Evolutionary conservation across 768 basidiomycete genomes (phyloP), one percentile per base, ranked within the genome.

Genomic region (Dioszegia aurantiaca): DNA sequence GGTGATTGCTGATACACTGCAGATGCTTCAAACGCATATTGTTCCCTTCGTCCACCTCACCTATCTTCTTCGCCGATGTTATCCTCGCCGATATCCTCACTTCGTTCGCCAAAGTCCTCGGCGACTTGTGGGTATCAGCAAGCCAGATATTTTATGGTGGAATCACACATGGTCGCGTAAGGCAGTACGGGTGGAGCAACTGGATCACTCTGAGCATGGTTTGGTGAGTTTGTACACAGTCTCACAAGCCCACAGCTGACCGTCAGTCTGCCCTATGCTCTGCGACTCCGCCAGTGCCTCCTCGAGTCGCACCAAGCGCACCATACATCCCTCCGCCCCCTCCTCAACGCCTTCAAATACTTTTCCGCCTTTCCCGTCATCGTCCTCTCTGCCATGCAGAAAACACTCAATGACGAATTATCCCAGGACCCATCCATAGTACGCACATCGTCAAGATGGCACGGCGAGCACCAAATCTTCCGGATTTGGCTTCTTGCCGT

Each of bases 311-410:
- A 82, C 73, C 61, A 81, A 81, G 59, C 83, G 81, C 76, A 80
- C 19, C 88, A 87, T 65, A 80, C 82, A 36, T 86, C 83, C 60
- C 81, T 81, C 23, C 85, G 88, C 33, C 87, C 90, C 1, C 79
- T 98, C 21, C 84, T 83, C 78, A 99, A 98, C 75, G 94, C 93
- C 0, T 72, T 93, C 59, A 99, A 99, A 81, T 99, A 99, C 73
- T 90, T 91, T 1, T 87, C 92, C 16, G 86, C 95, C 0, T 95
- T 99, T 76, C 95, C 95, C 16, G 91, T 97, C 42, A 97, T 99
- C 60, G 86, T 87, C 69, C 82, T 99, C 30, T 93, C 91, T 60
- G 93, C 94, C 19, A 87, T 89, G 17, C 94, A 97, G 74, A 82
- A 87, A 56, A 78, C 84, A 33, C 84, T 88, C 16, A 79, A 84